Base-by-base conservation (phyloP, 306 rosid genomes). In the Pterocarpus santalinus region DNA sequence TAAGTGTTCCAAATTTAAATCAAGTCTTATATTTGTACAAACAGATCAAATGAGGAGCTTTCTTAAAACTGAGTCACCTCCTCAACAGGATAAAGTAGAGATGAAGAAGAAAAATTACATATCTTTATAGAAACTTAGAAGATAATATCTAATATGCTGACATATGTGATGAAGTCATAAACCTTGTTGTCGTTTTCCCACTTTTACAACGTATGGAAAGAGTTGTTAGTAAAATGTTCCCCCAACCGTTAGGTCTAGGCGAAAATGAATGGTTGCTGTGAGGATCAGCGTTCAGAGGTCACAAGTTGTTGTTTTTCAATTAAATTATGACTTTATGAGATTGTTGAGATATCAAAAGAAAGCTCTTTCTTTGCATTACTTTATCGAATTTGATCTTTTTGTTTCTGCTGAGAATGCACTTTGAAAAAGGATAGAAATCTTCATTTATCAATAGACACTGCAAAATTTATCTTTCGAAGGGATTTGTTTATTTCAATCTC, bases 151-250 rank as follows among this genome's bases (percentile, higher is more conserved):
- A 69, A 69, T 67, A 39, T 41, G 73, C 68, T 76, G 58, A 82
- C 67, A 76, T 76, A 41, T 61, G 62, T 51, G 65, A 52, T 76
- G 82, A 76, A 76, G 61, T 76, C 68, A 82, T 38, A n/a, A 58
- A 14, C 53, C 46, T 15, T 47, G n/a, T 41, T 81, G 60, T 61
- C 30, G n/a, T 75, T 55, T 67, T 49, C 4, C 22, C 58, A 58
- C 8, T 60, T 82, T 60, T 60, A 35, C 56, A 52, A 68, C 76
- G 4, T 10, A 51, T 72, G 67, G n/a, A 33, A 63, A 52, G 60
- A 38, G 35, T 17, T 61, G 44, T 28, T 6, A 3, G 52, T 34
- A 56, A 55, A 41, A 63, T 72, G 49, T 34, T 46, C 13, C 60
- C 64, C 46, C 35, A 58, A 2, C 41, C 28, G 28, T 22, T 22